A percentile compares a stretch with the other conserved stretches of the same genome.
Conservation (phyloP, 441 rosid genomes). For the Erodium trifolium region DNA sequence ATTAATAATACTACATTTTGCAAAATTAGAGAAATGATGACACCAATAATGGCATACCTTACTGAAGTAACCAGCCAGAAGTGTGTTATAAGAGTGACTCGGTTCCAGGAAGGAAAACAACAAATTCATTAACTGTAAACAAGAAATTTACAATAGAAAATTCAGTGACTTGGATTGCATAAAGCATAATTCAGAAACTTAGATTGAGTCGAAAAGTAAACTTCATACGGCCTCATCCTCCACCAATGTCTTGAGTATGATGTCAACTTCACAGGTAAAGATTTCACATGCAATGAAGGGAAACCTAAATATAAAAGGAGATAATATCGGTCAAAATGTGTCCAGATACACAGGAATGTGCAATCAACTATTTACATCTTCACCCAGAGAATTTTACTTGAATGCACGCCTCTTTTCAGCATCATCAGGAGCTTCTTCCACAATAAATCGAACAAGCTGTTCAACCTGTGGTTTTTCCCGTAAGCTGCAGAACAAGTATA, state of each 20-base stretch:
- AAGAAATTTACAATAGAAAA: conserved; percentile 15
- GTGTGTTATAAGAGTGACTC: conserved; percentile 38
- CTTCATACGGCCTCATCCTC: conserved; percentile 37
- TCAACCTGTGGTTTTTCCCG: conserved; percentile 60
- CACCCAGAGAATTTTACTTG: conserved; percentile 37
- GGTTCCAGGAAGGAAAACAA: conserved; percentile 60
- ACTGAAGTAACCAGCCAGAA: conserved; percentile 68
- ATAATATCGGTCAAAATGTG: conserved; percentile 19
- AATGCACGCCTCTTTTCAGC: conserved; percentile 48
- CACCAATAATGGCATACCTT: conserved; percentile 38
- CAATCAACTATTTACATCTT: conserved; percentile 10
- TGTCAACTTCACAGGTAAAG: conserved; percentile 72
- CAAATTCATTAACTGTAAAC: conserved; percentile 55
- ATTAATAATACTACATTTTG: not conserved
- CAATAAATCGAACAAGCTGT: conserved; percentile 53
- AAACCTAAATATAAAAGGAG: conserved; percentile 29
- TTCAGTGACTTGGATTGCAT: conserved; percentile 14
- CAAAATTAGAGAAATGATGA: conserved; percentile 5
- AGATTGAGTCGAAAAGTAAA: conserved; percentile 6
- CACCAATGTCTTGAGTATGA: conserved; percentile 59
- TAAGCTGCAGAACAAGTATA: conserved; percentile 35
- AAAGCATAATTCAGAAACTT: conserved; percentile 6
- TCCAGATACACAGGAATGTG: conserved; percentile 14
- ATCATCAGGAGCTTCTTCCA: conserved; percentile 53
- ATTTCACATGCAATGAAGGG: conserved; percentile 65